A percentile compares a stretch with the other conserved stretches of the same genome.
Evolutionary conservation across 2,329 filamentous ascomycete species (phyloP).

Genomic region (Macroventuria anomochaeta): DNA sequence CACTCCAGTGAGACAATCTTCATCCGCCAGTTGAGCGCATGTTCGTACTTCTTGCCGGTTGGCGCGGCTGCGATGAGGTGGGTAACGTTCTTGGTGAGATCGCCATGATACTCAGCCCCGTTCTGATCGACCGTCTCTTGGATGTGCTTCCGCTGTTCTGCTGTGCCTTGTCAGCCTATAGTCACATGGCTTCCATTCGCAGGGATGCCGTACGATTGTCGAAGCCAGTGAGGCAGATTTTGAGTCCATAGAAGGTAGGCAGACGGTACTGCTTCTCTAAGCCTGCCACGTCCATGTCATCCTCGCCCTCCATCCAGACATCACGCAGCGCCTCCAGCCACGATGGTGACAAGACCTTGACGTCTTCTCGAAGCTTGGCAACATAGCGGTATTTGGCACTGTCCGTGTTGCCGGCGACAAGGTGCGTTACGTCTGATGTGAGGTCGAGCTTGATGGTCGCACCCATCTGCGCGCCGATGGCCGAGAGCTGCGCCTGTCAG

Average conservation of each 20-base stretch:
- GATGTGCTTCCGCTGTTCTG: slow-evolving; percentile 71
- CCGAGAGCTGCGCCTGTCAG: slow-evolving; percentile 61
- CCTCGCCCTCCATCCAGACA: slow-evolving; percentile 79
- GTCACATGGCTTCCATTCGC: neutral
- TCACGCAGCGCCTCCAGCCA: slow-evolving; percentile 84
- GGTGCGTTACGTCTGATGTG: slow-evolving; percentile 93
- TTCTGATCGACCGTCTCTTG: slow-evolving; percentile 70
- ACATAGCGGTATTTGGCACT: slow-evolving; percentile 97
- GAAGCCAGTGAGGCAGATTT: slow-evolving; percentile 74
- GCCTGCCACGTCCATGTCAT: slow-evolving; percentile 72
- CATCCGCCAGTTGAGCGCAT: slow-evolving; percentile 83
- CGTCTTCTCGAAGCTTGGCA: slow-evolving; percentile 84
- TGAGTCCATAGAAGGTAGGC: slow-evolving; percentile 67
- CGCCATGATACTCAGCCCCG: slow-evolving; percentile 84
- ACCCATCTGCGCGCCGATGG: slow-evolving; percentile 78
- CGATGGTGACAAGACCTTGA: slow-evolving; percentile 78
- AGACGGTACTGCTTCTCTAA: slow-evolving; percentile 73
- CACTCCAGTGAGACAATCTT: slow-evolving; percentile 82
- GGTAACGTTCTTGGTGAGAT: slow-evolving; percentile 84
- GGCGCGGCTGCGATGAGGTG: slow-evolving; percentile 83
- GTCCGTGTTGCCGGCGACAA: slow-evolving; percentile 86
- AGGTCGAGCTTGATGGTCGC: slow-evolving; percentile 88
- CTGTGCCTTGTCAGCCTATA: slow-evolving; percentile 51
- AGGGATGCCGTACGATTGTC: slow-evolving; percentile 60
- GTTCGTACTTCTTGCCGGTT: slow-evolving; percentile 87